A percentile compares a stretch with the other conserved stretches of the same genome.
These are phyloP conservation scores for Persicaria maculosa DNA, from an alignment of 148 eudicot species.

Conservation along the genomic window DNA sequence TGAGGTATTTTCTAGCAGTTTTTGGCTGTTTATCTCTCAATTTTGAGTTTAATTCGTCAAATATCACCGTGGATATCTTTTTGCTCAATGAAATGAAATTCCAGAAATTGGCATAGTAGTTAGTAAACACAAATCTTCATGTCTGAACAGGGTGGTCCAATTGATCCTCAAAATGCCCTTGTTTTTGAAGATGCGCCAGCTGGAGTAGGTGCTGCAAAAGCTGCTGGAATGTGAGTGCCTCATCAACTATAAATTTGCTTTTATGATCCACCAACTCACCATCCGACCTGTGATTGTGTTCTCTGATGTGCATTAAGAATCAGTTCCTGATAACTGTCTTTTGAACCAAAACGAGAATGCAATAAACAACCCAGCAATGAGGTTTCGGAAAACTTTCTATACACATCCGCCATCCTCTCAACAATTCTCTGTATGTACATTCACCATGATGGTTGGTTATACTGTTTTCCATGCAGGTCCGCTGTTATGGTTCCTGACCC, in stretches of 20 bases:
- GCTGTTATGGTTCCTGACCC: conserved; percentile 94
- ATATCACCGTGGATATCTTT: not conserved
- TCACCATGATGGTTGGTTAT: not conserved
- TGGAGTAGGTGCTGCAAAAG: conserved; percentile 86
- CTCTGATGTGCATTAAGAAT: not conserved
- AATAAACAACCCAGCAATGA: not conserved
- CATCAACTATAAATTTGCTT: not conserved
- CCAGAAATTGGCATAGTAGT: not conserved
- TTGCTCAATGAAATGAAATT: not conserved
- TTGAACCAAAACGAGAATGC: not conserved
- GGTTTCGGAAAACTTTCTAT: not conserved
- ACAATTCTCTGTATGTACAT: not conserved
- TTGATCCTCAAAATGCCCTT: conserved; percentile 57
- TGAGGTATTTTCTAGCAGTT: conserved; percentile 43
- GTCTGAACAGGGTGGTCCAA: conserved; percentile 62
- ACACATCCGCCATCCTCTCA: not conserved
- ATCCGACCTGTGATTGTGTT: not conserved
- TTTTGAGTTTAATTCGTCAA: not conserved
- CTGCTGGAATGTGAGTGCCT: conserved; percentile 87
- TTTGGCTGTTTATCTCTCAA: not conserved
- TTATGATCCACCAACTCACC: not conserved
- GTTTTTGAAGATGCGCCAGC: conserved; percentile 96
- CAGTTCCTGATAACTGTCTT: not conserved
- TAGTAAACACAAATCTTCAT: conserved; percentile 1
- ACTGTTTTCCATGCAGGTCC: conserved; percentile 43